These are phyloP conservation scores for Corallochytrium limacisporum DNA, from an alignment of 78 protist species.

Conservation along the genomic window DNA sequence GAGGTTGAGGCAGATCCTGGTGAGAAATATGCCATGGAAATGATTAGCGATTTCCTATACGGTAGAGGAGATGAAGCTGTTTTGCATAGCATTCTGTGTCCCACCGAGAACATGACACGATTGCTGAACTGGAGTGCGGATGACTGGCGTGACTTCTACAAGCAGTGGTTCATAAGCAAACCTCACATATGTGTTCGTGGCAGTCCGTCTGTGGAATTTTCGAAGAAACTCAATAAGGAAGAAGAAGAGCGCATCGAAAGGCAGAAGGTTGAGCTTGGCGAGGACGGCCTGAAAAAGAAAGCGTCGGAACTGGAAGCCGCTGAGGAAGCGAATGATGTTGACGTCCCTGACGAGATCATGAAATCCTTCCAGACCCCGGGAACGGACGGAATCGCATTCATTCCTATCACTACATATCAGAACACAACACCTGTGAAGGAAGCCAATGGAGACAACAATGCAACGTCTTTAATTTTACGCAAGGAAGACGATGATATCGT, in stretches of 20 bases:
- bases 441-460: too few species aligned
- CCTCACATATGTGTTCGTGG: not conserved
- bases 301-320: not conserved
- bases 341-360: not conserved
- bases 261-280: not conserved
- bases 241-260: not conserved
- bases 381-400: too few species aligned
- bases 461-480: too few species aligned
- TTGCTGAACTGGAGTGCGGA: not conserved
- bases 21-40: not conserved
- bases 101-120: not conserved
- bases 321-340: not conserved
- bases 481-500: too few species aligned
- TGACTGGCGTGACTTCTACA: not conserved
- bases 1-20: not conserved
- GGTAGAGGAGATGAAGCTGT: not conserved
- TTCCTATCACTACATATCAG: too few species aligned
- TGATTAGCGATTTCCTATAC: not conserved
- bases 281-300: not conserved
- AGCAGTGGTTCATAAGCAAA: not conserved
- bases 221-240: not conserved
- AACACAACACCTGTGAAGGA: too few species aligned
- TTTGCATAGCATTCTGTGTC: not conserved
- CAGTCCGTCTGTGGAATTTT: not conserved
- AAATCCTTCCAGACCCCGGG: not conserved